Conservation (phyloP, 2,329 filamentous ascomycete genomes). For the Colletotrichum phormii region DNA sequence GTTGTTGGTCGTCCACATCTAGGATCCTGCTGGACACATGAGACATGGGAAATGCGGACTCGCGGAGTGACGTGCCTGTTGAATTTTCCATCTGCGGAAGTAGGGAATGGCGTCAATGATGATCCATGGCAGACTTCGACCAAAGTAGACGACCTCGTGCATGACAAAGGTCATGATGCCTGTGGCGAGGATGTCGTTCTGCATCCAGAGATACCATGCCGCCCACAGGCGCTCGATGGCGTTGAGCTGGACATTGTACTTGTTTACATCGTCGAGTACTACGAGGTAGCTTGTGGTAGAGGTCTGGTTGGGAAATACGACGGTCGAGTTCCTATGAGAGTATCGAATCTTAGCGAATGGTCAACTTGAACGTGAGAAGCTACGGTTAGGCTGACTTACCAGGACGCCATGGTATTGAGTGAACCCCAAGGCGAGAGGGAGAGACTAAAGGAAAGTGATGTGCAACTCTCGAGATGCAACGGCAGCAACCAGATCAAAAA, state of each 20-base stretch:
- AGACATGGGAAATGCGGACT: neutral
- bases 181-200: constrained; percentile 95
- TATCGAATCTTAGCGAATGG: constrained; percentile 14
- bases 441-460: neutral
- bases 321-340: constrained; percentile 61
- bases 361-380: neutral
- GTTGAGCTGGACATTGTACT: constrained; percentile 87
- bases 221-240: constrained; percentile 90
- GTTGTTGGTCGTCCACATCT: neutral
- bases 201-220: constrained; percentile 97
- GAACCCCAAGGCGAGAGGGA: neutral
- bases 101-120: constrained; percentile 90
- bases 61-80: constrained; percentile 70
- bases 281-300: constrained; percentile 63
- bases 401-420: constrained; percentile 22
- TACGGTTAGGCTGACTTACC: constrained; percentile 1
- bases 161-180: constrained; percentile 97
- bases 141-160: constrained; percentile 96
- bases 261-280: constrained; percentile 72
- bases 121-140: constrained; percentile 89
- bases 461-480: neutral
- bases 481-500: neutral
- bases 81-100: constrained; percentile 95
- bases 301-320: constrained; percentile 55
- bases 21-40: neutral